Percentiles rank a stretch among this genome's conserved stretches.
Conservation (phyloP, 2,329 filamentous ascomycete species). For the Lecanicillium sp. region DNA sequence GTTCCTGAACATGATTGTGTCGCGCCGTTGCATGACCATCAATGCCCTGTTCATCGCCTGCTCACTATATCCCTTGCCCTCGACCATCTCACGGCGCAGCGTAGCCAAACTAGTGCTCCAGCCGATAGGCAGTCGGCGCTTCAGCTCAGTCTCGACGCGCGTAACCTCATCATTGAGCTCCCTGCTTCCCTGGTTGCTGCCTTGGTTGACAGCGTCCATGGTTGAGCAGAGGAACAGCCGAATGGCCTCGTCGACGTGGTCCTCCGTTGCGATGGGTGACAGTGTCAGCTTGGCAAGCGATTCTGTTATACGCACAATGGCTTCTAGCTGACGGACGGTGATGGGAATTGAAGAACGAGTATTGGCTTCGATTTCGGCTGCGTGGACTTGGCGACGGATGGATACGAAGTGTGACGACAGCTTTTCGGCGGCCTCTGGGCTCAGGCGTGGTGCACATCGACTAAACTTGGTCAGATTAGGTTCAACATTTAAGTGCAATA, state of each 20-base stretch:
- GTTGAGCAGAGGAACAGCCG: slow-evolving; percentile 92
- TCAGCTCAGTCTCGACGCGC: slow-evolving; percentile 82
- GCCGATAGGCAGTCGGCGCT: slow-evolving; percentile 80
- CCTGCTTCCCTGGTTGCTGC: slow-evolving; percentile 71
- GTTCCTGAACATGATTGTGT: slow-evolving; percentile 76
- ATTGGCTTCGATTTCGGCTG: slow-evolving; percentile 83
- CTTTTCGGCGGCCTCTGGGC: slow-evolving; percentile 86
- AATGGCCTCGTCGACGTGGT: slow-evolving; percentile 95
- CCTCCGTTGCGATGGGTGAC: slow-evolving; percentile 77
- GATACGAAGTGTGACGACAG: slow-evolving; percentile 95
- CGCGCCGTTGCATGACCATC: slow-evolving; percentile 77
- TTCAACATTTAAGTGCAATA: neutral
- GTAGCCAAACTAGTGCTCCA: slow-evolving; percentile 91
- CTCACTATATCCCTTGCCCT: slow-evolving; percentile 84
- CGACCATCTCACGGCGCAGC: slow-evolving; percentile 82
- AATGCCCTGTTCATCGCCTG: slow-evolving; percentile 77
- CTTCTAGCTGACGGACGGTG: slow-evolving; percentile 93
- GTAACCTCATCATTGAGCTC: slow-evolving; percentile 86
- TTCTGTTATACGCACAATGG: slow-evolving; percentile 94
- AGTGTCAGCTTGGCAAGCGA: slow-evolving; percentile 87
- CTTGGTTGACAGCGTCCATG: slow-evolving; percentile 95
- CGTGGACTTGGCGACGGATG: slow-evolving; percentile 89
- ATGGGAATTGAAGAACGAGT: slow-evolving; percentile 91
- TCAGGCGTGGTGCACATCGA: slow-evolving; percentile 86
- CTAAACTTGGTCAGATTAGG: slow-evolving; percentile 36